Evolutionary conservation across 2,329 filamentous ascomycete genomes (phyloP), one percentile per base, ranked within the genome.

Genomic region (Verticillium isaacii): DNA sequence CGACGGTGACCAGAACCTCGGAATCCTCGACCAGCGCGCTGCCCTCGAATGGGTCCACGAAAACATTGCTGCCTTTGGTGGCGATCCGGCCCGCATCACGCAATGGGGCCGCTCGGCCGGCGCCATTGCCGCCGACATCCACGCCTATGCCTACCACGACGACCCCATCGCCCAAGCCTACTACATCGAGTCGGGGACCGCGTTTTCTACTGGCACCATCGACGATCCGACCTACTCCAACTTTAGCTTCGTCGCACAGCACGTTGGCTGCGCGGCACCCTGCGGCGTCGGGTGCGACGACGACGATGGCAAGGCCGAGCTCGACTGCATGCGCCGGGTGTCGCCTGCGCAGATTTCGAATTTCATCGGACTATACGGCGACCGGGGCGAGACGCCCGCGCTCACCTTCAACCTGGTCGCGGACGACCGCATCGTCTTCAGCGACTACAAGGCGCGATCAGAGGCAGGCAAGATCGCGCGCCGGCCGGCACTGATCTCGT

Each of bases 31-130:
- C 57, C 64, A 67, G 39, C 58, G 64, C 5, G 50, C 41, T 3
- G 65, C 64, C 12, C 54, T 67, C 14, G 63, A 67, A 58, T 67
- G 65, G 65, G 61, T 65, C 14, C 64, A 58, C 11, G 64, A 66
- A 25, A 66, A 67, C 39, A 56, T 65, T 17, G 61, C 58, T 7
- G 59, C 62, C 8, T 63, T 66, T 19, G 64, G 65, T 32, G 64
- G 65, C 56, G 60, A 66, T 25, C 58, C 61, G 17, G 11, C 9
- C 3, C 70, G 72, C 15, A 81, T 82, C 64, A 75, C 76, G 3
- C 70, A 81, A 7, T 78, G 77, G 66, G 81, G 81, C 17, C 77
- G 80, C 69, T 81, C 78, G 23, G 78, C 82, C 3, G 80, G 82
- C 9, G 68, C 72, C 12, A 69, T 76, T 3, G 69, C 71, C 32